These are phyloP conservation scores for Phyllosticta citribraziliensis DNA, from an alignment of 2,329 filamentous ascomycete genomes.

Conservation along the genomic window DNA sequence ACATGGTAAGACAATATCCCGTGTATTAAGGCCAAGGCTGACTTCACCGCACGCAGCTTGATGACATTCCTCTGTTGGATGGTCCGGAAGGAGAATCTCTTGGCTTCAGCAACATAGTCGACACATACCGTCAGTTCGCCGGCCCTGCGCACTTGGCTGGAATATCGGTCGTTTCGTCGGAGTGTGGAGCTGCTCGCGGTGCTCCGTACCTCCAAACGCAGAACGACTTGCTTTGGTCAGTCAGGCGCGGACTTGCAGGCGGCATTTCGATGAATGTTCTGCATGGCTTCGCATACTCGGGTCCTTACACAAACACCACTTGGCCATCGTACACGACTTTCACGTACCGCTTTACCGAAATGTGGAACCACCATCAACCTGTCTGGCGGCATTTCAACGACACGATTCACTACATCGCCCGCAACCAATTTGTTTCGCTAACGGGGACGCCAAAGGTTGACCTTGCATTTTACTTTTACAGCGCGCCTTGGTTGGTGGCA, in stretches of 20 bases:
- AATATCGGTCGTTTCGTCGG: slow-evolving; percentile 23
- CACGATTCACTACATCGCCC: slow-evolving; percentile 27
- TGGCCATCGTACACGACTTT: slow-evolving; percentile 42
- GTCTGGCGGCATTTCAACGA: slow-evolving; percentile 32
- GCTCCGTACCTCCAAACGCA: slow-evolving; percentile 21
- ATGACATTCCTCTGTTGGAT: slow-evolving; percentile 20
- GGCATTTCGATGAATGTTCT: slow-evolving; percentile 36
- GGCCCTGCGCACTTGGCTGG: slow-evolving; percentile 24
- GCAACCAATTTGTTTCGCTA: slow-evolving; percentile 31
- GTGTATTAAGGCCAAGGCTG: background rate
- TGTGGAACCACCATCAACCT: slow-evolving; percentile 32
- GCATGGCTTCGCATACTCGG: slow-evolving; percentile 35
- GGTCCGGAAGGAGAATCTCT: slow-evolving; percentile 27
- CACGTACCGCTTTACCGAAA: slow-evolving; percentile 32
- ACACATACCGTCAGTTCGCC: slow-evolving; percentile 25
- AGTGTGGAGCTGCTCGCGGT: slow-evolving; percentile 21
- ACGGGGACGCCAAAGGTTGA: slow-evolving; percentile 32
- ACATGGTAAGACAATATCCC: slow-evolving; percentile 17
- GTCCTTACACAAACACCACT: slow-evolving; percentile 36
- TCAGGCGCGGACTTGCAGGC: slow-evolving; percentile 31
- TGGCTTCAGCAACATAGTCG: slow-evolving; percentile 22
- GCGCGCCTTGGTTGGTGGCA: slow-evolving; percentile 11
- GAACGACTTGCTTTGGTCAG: slow-evolving; percentile 24
- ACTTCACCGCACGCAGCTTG: slow-evolving; percentile 8
- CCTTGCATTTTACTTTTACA: slow-evolving; percentile 30